Evolutionary conservation across 2,329 filamentous ascomycete species (phyloP).

Genomic region (Pseudogymnoascus sp.): DNA sequence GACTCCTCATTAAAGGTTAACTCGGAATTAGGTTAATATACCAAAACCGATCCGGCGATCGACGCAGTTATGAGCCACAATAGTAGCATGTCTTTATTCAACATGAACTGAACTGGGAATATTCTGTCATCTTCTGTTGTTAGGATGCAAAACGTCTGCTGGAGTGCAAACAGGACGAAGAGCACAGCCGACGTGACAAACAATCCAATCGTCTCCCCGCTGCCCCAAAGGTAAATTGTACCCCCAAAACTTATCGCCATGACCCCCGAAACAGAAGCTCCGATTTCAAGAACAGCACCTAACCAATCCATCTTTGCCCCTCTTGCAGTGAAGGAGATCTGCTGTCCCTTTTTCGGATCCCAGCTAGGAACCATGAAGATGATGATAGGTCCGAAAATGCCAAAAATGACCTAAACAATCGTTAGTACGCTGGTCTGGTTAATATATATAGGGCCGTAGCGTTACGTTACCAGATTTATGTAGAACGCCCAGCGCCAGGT

Average conservation of each 20-base stretch:
- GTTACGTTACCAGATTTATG: slow-evolving; percentile 17
- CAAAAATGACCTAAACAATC: slow-evolving; percentile 25
- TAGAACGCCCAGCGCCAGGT: slow-evolving; percentile 31
- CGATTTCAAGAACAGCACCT: slow-evolving; percentile 29
- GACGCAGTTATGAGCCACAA: slow-evolving; percentile 38
- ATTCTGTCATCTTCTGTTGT: not conserved
- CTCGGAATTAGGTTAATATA: no score
- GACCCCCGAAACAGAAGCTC: no score
- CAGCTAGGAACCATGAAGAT: not conserved
- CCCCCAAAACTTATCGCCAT: no score
- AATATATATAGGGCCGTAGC: no score
- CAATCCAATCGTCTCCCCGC: no score
- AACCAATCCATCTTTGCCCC: slow-evolving; percentile 31
- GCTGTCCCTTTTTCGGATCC: not conserved
- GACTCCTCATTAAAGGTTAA: no score
- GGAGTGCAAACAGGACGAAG: no score
- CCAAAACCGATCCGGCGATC: slow-evolving; percentile 31
- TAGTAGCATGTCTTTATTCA: not conserved
- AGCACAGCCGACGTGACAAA: no score
- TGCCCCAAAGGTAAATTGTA: no score
- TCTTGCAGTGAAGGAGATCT: not conserved
- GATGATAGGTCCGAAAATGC: slow-evolving; percentile 16
- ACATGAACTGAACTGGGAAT: not conserved
- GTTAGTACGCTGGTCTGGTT: no score
- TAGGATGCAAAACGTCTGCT: slow-evolving; percentile 13